Percentiles rank a stretch among this genome's conserved stretches.
Evolutionary conservation across 306 rosid genomes (phyloP).

Genomic region (Lathyrus tuberosus): DNA sequence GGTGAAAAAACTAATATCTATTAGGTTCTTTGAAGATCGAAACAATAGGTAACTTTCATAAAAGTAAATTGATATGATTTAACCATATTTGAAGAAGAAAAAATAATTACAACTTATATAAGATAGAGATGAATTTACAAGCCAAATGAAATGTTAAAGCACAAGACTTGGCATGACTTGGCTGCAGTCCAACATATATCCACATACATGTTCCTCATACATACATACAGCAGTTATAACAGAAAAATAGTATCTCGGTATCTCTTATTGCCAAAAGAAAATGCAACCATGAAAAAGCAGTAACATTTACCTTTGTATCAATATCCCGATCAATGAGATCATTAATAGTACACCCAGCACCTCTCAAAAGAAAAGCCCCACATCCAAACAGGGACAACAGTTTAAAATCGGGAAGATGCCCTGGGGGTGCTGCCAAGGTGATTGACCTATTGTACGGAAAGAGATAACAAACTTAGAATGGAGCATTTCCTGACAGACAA

Average conservation of each 20-base stretch:
- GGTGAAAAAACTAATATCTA: not conserved
- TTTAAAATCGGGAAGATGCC: slow-evolving; percentile 80
- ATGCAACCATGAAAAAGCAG: slow-evolving; percentile 20
- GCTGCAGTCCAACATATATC: slow-evolving; percentile 17
- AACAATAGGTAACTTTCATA: not conserved
- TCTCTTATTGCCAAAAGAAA: slow-evolving; percentile 5
- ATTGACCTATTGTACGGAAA: slow-evolving; percentile 67
- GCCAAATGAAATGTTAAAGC: slow-evolving; percentile 26
- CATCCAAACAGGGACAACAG: slow-evolving; percentile 74
- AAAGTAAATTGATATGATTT: slow-evolving; percentile 24
- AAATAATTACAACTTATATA: not conserved
- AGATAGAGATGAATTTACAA: slow-evolving; percentile 22
- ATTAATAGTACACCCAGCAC: slow-evolving; percentile 86
- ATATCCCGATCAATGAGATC: slow-evolving; percentile 88
- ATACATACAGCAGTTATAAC: slow-evolving; percentile 19
- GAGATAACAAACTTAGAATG: slow-evolving; percentile 11
- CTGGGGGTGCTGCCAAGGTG: slow-evolving; percentile 76
- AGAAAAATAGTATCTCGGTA: not conserved
- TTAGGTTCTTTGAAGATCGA: not conserved
- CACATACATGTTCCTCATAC: slow-evolving; percentile 4
- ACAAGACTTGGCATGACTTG: slow-evolving; percentile 32
- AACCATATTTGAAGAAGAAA: slow-evolving; percentile 14
- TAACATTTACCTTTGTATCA: slow-evolving; percentile 61
- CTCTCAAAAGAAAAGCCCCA: slow-evolving; percentile 87
- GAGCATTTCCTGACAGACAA: not conserved